Percentiles rank a stretch among this genome's conserved stretches.
phyloP scores from a whole-genome alignment of 768 basidiomycete species.

The Russula virescens region DNA sequence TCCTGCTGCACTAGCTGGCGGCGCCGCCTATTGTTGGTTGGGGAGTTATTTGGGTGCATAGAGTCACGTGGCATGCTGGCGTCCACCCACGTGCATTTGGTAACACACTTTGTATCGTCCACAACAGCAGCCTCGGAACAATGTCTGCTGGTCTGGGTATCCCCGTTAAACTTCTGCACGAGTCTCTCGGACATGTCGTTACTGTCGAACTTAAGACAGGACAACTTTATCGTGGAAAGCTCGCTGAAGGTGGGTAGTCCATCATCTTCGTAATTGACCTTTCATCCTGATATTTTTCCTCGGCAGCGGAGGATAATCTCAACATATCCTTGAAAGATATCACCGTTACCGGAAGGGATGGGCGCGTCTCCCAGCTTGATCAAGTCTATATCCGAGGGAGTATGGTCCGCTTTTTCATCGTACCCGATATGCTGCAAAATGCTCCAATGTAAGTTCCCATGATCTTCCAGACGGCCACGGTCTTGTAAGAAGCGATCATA shows the following conservation, averaged over 20 bases:
- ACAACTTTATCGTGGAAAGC: slow-evolving; percentile 93
- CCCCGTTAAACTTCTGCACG: slow-evolving; percentile 94
- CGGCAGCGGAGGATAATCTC: slow-evolving; percentile 95
- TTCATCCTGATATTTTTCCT: slow-evolving; percentile 16
- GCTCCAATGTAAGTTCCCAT: slow-evolving; percentile 82
- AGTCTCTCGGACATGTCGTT: slow-evolving; percentile 92
- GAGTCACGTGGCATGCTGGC: no score
- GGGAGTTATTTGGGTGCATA: no score
- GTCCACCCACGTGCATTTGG: no score
- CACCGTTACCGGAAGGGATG: slow-evolving; percentile 96
- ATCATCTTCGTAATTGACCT: slow-evolving; percentile 6
- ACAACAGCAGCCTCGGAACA: slow-evolving; percentile 24
- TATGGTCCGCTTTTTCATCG: slow-evolving; percentile 98
- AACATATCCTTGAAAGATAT: slow-evolving; percentile 96
- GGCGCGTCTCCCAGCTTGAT: slow-evolving; percentile 96
- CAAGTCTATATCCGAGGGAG: slow-evolving; percentile 99
- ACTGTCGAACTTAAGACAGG: slow-evolving; percentile 99
- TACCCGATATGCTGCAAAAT: slow-evolving; percentile 98
- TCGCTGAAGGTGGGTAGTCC: slow-evolving; percentile 82
- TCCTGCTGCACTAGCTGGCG: no score
- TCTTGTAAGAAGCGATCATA: neutral
- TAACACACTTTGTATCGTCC: no score
- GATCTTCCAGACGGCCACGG: slow-evolving; percentile 1
- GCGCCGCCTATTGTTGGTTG: no score
- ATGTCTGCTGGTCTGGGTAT: slow-evolving; percentile 72